phyloP scores from a whole-genome alignment of 208 protist genomes.

The Crithidia sp. region DNA sequence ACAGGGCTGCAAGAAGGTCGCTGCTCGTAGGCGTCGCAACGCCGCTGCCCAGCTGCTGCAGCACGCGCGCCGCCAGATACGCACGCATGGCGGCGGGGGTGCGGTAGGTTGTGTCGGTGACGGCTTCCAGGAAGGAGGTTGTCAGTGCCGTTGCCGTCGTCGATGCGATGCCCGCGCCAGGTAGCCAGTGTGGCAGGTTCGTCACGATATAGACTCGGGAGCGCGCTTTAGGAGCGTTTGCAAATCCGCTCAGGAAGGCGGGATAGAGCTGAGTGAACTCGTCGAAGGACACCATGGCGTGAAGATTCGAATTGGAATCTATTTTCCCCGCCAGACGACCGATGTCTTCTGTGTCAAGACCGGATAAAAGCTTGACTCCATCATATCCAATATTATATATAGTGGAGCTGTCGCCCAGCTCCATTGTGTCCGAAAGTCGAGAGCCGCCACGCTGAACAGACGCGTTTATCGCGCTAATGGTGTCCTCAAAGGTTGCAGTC shows the following conservation, averaged over 20 bases:
- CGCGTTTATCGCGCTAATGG: neutral
- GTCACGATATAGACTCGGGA: conserved; percentile 1
- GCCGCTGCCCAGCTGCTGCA: conserved; percentile 15
- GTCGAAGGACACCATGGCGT: conserved; percentile 15
- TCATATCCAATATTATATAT: no score
- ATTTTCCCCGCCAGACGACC: neutral
- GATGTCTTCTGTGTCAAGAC: no score
- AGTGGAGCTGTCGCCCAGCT: no score
- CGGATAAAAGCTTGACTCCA: no score
- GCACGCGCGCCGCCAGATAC: conserved; percentile 25
- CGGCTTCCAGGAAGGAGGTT: neutral
- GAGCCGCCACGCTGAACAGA: neutral
- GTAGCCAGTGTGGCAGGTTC: conserved; percentile 24
- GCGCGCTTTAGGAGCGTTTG: no score
- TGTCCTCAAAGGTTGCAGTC: neutral
- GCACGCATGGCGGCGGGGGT: conserved; percentile 18
- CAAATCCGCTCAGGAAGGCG: neutral
- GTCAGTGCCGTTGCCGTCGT: neutral
- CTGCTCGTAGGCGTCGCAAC: neutral
- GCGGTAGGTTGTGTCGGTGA: neutral
- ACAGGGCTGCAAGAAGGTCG: conserved; percentile 10
- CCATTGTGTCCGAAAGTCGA: neutral
- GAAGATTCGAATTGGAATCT: neutral
- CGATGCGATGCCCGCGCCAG: neutral
- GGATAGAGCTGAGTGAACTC: conserved; percentile 16